Percentiles rank a stretch among this genome's conserved stretches.
These are phyloP conservation scores for Yarrowia alimentaria DNA, from an alignment of 805 yeast genomes.

Conservation along the genomic window DNA sequence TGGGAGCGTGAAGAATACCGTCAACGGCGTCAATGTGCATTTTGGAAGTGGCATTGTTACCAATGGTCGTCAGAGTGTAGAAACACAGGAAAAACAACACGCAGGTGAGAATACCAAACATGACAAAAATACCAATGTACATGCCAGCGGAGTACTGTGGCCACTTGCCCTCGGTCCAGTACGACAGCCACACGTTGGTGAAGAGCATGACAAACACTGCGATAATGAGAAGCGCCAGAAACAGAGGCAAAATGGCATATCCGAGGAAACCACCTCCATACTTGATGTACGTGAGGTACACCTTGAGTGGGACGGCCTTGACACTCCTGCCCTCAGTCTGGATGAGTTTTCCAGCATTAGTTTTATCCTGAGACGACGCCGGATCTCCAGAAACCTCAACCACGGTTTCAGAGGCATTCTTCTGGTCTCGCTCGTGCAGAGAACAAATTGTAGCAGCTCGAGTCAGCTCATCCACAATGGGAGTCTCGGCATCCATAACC, in stretches of 20 bases:
- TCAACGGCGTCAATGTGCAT: slow-evolving; percentile 58
- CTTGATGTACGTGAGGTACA: slow-evolving; percentile 51
- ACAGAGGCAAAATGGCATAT: slow-evolving; percentile 37
- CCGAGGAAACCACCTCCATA: slow-evolving; percentile 56
- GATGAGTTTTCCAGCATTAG: slow-evolving; percentile 30
- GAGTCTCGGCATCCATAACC: too few relatives aligned
- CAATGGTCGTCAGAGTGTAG: slow-evolving; percentile 41
- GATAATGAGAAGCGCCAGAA: slow-evolving; percentile 37
- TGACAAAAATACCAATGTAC: slow-evolving; percentile 56
- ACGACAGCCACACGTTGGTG: slow-evolving; percentile 71
- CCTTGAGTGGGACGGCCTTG: slow-evolving; percentile 37
- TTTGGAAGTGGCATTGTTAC: slow-evolving; percentile 52
- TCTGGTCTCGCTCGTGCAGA: background rate
- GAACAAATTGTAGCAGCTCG: slow-evolving; percentile 1
- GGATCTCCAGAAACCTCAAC: slow-evolving; percentile 28
- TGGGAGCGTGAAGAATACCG: slow-evolving; percentile 64
- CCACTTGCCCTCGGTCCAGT: slow-evolving; percentile 58
- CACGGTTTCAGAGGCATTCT: background rate
- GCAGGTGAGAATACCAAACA: slow-evolving; percentile 51
- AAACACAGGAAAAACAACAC: slow-evolving; percentile 47
- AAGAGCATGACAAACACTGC: slow-evolving; percentile 56
- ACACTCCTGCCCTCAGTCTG: slow-evolving; percentile 30
- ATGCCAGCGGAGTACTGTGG: slow-evolving; percentile 46
- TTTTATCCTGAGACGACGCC: too few relatives aligned
- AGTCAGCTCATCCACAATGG: background rate